Conservation (phyloP, 805 yeast species). For the Metschnikowia continentalis region DNA sequence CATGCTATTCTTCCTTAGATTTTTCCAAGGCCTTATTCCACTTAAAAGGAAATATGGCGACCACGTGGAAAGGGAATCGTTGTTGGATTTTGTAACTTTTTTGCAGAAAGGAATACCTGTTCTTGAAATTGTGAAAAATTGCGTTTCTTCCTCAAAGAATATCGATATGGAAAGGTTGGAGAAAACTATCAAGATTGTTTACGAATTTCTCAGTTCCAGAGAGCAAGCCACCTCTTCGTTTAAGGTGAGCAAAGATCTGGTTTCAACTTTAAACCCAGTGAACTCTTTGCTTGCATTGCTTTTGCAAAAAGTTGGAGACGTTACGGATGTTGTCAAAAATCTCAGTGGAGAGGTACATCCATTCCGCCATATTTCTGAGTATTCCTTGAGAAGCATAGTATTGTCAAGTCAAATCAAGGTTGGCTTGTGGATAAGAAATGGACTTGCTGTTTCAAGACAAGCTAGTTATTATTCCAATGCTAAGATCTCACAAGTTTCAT, state of each 20-base stretch:
- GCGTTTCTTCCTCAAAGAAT: slow-evolving; percentile 31
- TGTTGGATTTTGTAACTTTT: slow-evolving; percentile 44
- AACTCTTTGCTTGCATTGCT: slow-evolving; percentile 51
- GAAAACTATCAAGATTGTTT: slow-evolving; percentile 30
- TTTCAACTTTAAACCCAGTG: slow-evolving; percentile 58
- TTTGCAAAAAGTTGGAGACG: slow-evolving; percentile 27
- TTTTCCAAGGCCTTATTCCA: slow-evolving; percentile 56
- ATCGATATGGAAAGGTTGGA: slow-evolving; percentile 32
- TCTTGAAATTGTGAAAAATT: slow-evolving; percentile 37
- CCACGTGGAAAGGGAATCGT: slow-evolving; percentile 59
- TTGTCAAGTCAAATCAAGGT: slow-evolving; percentile 56
- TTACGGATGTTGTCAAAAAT: neutral
- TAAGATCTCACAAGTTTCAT: slow-evolving; percentile 37
- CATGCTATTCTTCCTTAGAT: slow-evolving; percentile 44
- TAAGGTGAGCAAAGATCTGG: slow-evolving; percentile 46
- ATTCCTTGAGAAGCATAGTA: slow-evolving; percentile 56
- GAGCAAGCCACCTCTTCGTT: slow-evolving; percentile 19
- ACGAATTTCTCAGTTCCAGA: slow-evolving; percentile 27
- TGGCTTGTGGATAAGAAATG: slow-evolving; percentile 76
- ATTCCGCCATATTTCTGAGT: slow-evolving; percentile 50
- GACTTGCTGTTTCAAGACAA: slow-evolving; percentile 49
- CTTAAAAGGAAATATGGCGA: slow-evolving; percentile 60
- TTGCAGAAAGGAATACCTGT: slow-evolving; percentile 45
- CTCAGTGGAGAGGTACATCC: neutral
- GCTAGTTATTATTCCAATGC: slow-evolving; percentile 46